phyloP scores from a whole-genome alignment of 768 basidiomycete species.

The Auriscalpium microsporum region DNA sequence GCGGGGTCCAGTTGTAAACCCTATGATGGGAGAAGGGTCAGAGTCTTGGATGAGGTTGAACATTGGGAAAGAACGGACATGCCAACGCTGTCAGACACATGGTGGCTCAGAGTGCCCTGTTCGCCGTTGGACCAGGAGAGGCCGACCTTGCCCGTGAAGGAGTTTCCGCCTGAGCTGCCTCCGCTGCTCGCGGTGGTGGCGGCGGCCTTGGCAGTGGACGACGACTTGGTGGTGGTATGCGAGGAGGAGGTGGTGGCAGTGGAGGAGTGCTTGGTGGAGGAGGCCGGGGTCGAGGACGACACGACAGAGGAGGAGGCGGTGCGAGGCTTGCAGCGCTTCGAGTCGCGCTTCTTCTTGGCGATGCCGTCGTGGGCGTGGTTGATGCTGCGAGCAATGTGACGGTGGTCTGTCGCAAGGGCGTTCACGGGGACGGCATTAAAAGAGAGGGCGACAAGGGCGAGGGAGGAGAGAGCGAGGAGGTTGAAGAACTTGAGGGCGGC shows the following conservation, averaged over 20 bases:
- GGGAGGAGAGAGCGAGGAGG: constrained; percentile 47
- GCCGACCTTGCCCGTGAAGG: constrained; percentile 39
- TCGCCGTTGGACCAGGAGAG: constrained; percentile 60
- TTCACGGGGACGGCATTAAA: constrained; percentile 37
- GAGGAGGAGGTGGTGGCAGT: constrained; percentile 15
- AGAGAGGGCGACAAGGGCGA: constrained; percentile 49
- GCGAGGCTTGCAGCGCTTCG: constrained; percentile 51
- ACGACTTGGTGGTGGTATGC: constrained; percentile 10
- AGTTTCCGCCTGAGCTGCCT: background rate
- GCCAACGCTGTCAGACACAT: constrained; percentile 26
- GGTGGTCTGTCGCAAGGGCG: constrained; percentile 40
- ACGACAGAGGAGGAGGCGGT: constrained; percentile 16
- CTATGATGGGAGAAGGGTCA: constrained; percentile 17
- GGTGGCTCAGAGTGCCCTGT: constrained; percentile 34
- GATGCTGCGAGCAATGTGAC: constrained; percentile 36
- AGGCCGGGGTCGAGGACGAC: constrained; percentile 4
- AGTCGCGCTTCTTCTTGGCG: constrained; percentile 42
- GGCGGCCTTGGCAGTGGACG: constrained; percentile 16
- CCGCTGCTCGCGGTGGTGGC: background rate
- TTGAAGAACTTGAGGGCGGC: constrained; percentile 44
- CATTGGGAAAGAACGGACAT: constrained; percentile 29
- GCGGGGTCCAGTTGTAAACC: constrained; percentile 63
- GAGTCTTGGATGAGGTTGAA: background rate
- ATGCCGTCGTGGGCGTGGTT: constrained; percentile 35
- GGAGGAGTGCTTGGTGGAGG: constrained; percentile 10